Percentiles rank a stretch among this genome's conserved stretches.
phyloP scores from a whole-genome alignment of 352 stramenopile species.

The Phytophthora crassamura region DNA sequence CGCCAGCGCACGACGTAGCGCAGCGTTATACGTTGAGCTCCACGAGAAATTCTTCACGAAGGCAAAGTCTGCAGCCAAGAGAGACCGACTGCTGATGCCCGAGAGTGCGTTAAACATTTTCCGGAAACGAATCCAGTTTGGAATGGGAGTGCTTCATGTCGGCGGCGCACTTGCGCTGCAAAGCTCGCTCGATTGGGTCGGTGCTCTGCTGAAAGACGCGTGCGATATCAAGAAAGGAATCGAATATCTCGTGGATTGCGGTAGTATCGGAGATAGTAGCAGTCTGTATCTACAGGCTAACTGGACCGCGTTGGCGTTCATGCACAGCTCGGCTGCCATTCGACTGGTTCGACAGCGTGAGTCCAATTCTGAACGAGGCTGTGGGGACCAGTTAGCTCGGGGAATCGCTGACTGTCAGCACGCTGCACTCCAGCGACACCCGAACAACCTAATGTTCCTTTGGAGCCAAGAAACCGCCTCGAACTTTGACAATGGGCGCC shows the following conservation, averaged over 20 bases:
- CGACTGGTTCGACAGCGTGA: constrained; percentile 31
- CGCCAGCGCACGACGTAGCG: constrained; percentile 33
- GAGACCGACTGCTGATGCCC: constrained; percentile 24
- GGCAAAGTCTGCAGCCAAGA: constrained; percentile 10
- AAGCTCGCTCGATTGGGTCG: constrained; percentile 38
- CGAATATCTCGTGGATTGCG: constrained; percentile 33
- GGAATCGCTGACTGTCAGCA: constrained; percentile 14
- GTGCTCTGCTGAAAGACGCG: constrained; percentile 18
- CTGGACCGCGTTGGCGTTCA: constrained; percentile 43
- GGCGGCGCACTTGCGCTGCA: constrained; percentile 34
- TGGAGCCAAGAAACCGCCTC: constrained; percentile 31
- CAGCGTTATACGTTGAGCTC: constrained; percentile 33
- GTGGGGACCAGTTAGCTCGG: constrained; percentile 3
- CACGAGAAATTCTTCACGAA: constrained; percentile 21
- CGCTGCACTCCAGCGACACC: constrained; percentile 27
- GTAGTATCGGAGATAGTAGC: background rate
- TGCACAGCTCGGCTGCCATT: constrained; percentile 36
- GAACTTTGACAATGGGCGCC: constrained; percentile 12
- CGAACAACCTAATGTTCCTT: constrained; percentile 43
- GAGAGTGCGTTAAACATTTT: constrained; percentile 11
- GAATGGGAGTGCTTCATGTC: constrained; percentile 42
- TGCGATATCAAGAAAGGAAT: constrained; percentile 37
- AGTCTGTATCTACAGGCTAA: constrained; percentile 21
- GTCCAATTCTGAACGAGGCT: constrained; percentile 1
- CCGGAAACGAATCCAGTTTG: constrained; percentile 36